Evolutionary conservation across 768 basidiomycete genomes (phyloP), one percentile per base, ranked within the genome.

Genomic region (Tylopilus plumbeoviolaceoides): DNA sequence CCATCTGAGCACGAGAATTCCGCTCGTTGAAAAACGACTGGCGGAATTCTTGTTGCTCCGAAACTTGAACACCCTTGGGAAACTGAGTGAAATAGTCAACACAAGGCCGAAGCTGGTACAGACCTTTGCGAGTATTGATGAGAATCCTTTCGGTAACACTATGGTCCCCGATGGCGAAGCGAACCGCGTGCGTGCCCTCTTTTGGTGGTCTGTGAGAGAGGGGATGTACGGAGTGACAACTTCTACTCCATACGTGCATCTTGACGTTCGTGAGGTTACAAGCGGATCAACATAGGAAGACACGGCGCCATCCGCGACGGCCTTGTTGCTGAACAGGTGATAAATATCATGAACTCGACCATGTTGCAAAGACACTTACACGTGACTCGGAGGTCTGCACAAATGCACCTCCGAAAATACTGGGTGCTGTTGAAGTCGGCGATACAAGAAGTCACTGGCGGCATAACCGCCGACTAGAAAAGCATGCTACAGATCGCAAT

Each of bases 391-490:
- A 3, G 81, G 81, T 15, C 80, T 71, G 45, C 72, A 70, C 5
- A 83, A 61, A 12, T 70, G 65, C 4, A 80, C 59, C 0, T 72
- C 71, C 0, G 69, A 63, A 17, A 69, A 68, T 18, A 56, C 59
- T 1, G 78, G 60, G 2, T 67, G 61, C 17, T 65, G 59, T 17
- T 73, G 72, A 18, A 83, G 72, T 31, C 69, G 66, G 8, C 57
- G 55, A 48, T 73, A 79, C 14, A 82, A 59, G 65, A 71, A 80
- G 23, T 75, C 73, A 46, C 72, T 80, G 12, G 77, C 74, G 0
- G 75, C 73, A 54, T 79, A 81, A 0, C 78, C 78, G 2, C 80
- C 79, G 1, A 81, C 78, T 2, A 84, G 70, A 39, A 79, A 73
- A n/a, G 75, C 70, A 15, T 70, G 51, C 71, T 71, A 27, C 6